phyloP scores from a whole-genome alignment of 75 land plant species.

The Isoetes taiwanensis region DNA sequence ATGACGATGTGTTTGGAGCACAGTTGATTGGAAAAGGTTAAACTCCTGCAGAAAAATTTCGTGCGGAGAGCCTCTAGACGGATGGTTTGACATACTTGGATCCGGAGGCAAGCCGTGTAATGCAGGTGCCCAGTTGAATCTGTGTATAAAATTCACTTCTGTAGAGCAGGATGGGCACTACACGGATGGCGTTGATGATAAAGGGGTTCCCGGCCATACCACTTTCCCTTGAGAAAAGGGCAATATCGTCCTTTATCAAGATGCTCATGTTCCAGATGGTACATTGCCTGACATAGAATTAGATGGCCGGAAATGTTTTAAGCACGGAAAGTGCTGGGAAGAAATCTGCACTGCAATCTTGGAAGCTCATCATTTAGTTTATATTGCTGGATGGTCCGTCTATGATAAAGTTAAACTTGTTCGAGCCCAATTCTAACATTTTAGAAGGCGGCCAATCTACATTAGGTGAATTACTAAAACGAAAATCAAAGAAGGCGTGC shows the following conservation, averaged over 20 bases:
- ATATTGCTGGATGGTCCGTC: constrained; percentile 73
- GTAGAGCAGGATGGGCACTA: constrained; percentile 18
- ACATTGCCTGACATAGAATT: constrained; percentile 34
- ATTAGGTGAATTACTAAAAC: background rate
- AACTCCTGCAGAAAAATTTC: constrained; percentile 27
- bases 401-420: constrained; percentile 41
- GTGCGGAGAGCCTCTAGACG: constrained; percentile 25
- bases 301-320: constrained; percentile 20
- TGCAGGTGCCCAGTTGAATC: constrained; percentile 27
- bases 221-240: constrained; percentile 56
- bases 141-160: constrained; percentile 37
- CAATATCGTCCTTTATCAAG: constrained; percentile 54
- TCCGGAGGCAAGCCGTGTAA: constrained; percentile 24
- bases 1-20: constrained; percentile 72
- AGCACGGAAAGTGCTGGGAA: constrained; percentile 56
- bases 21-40: constrained; percentile 44
- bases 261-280: constrained; percentile 59
- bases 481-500: background rate
- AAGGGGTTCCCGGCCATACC: constrained; percentile 3
- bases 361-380: constrained; percentile 47
- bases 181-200: constrained; percentile 6
- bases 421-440: constrained; percentile 8
- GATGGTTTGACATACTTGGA: constrained; percentile 55
- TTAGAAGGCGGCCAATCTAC: background rate
- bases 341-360: constrained; percentile 58